Percentiles rank a stretch among this genome's conserved stretches.
These are phyloP conservation scores for Trifolium fragiferum DNA, from an alignment of 306 rosid genomes.

Conservation along the genomic window DNA sequence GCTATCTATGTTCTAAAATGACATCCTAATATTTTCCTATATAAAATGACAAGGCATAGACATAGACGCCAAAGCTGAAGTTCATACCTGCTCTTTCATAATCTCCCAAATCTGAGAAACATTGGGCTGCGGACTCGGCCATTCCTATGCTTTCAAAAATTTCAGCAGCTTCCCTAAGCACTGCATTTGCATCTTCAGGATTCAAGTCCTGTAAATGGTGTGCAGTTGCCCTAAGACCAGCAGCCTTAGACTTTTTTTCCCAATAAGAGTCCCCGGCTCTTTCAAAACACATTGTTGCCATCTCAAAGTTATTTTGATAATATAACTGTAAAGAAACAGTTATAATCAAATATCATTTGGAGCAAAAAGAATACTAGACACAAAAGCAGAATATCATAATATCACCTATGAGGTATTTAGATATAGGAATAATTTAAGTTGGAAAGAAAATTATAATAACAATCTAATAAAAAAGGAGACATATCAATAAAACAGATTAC, in stretches of 20 bases:
- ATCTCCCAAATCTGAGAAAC: conserved; percentile 71
- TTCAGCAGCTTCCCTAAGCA: conserved; percentile 76
- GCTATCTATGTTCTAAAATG: not conserved
- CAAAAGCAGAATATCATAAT: not conserved
- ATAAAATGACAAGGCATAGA: not conserved
- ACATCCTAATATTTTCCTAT: not conserved
- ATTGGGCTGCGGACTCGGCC: conserved; percentile 66
- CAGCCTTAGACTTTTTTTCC: conserved; percentile 75
- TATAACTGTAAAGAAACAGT: conserved; percentile 51
- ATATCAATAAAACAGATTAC: not conserved
- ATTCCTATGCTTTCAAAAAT: conserved; percentile 70
- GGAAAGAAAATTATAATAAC: conserved; percentile 9
- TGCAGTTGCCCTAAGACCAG: conserved; percentile 68
- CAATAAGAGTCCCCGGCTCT: conserved; percentile 73
- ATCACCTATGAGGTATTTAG: not conserved
- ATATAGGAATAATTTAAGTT: not conserved
- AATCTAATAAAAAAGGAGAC: not conserved
- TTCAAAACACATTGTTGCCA: conserved; percentile 86
- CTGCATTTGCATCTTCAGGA: conserved; percentile 59
- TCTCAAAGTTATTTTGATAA: conserved; percentile 64
- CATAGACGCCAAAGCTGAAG: not conserved
- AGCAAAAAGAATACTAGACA: too few species aligned
- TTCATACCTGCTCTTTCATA: conserved; percentile 68
- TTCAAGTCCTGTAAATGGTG: conserved; percentile 50
- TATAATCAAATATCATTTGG: too few species aligned